Evolutionary conservation across 2,329 filamentous ascomycete species (phyloP), one percentile per base, ranked within the genome.

Genomic region (Colletotrichum australisinense): DNA sequence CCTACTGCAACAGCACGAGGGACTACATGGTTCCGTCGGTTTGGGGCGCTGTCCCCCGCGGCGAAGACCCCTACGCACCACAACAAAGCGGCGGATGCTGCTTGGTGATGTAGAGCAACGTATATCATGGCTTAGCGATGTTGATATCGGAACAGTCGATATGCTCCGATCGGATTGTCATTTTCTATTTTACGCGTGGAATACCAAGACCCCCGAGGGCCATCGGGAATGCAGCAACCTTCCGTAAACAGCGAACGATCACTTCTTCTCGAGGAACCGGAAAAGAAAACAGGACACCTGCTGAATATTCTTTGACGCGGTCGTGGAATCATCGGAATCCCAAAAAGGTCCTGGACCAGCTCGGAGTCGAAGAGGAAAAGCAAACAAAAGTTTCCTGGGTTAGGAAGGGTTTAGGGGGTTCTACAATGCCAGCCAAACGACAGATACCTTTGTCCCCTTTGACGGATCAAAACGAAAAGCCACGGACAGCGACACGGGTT

Each of bases 11-110:
- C 85, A 95, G 94, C 85, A 98, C 97, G 79, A 94, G 96, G 84
- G 97, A 99, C 84, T 98, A 97, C 88, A 98, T 99, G 97, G 95
- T 98, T 67, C 95, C 95, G 64, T 97, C 95, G 67, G 94, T 97
- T 84, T 99, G 97, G 97, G 96, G 96, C 78, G 91, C 93, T 74
- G 95, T 98, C 76, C 95, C 97, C 81, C 96, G 95, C 88, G 93
- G 94, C 83, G 97, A 98, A 83, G 97, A 99, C 83, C 97, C 97
- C n/a, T 99, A 99, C 83, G 95, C 96, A 80, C 96, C 96, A 78
- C 96, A 97, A 88, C 95, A 97, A 86, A 94, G 91, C 78, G 93
- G 92, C 81, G 94, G 95, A 80, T 99, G 97, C 91, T 99, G 97
- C 87, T 89, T 93, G 80, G 92, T 99, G 85, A 98, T 98, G 96